phyloP scores from a whole-genome alignment of 1,284 basidiomycete genomes.

The Trichosporon ovoides region DNA sequence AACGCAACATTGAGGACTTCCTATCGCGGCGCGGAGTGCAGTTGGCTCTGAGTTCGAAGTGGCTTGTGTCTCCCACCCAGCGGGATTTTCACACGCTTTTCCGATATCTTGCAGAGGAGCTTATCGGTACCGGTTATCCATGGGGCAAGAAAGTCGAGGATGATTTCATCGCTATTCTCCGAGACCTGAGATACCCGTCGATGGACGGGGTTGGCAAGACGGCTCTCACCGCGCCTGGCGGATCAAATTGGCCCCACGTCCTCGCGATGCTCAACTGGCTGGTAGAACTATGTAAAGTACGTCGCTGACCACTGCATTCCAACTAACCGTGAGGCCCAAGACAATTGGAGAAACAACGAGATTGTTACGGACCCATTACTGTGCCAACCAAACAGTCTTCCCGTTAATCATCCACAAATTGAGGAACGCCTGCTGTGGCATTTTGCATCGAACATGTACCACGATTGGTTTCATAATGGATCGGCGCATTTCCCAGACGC shows the following conservation, averaged over 20 bases:
- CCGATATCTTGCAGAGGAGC: constrained; percentile 61
- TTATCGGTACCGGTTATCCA: constrained; percentile 61
- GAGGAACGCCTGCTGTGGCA: constrained; percentile 70
- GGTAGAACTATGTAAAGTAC: constrained; percentile 57
- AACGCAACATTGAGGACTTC: constrained; percentile 66
- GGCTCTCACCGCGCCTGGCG: constrained; percentile 75
- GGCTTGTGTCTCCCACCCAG: constrained; percentile 65
- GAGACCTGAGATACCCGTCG: constrained; percentile 69
- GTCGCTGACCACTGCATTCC: neutral
- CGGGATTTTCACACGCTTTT: constrained; percentile 79
- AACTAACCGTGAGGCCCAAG: constrained; percentile 43
- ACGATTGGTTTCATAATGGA: constrained; percentile 61
- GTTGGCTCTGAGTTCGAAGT: constrained; percentile 56
- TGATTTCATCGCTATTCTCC: constrained; percentile 65
- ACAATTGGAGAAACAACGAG: constrained; percentile 58
- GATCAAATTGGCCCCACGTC: constrained; percentile 73
- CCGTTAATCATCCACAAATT: constrained; percentile 39
- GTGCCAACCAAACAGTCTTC: constrained; percentile 29
- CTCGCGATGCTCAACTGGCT: constrained; percentile 83
- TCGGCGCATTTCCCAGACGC: constrained; percentile 67
- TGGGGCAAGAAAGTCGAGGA: constrained; percentile 65
- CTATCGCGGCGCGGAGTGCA: constrained; percentile 61
- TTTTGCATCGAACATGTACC: constrained; percentile 65
- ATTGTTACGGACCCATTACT: constrained; percentile 66
- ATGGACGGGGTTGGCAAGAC: constrained; percentile 67